phyloP scores from a whole-genome alignment of 1,284 basidiomycete species.

The Malassezia restricta region DNA sequence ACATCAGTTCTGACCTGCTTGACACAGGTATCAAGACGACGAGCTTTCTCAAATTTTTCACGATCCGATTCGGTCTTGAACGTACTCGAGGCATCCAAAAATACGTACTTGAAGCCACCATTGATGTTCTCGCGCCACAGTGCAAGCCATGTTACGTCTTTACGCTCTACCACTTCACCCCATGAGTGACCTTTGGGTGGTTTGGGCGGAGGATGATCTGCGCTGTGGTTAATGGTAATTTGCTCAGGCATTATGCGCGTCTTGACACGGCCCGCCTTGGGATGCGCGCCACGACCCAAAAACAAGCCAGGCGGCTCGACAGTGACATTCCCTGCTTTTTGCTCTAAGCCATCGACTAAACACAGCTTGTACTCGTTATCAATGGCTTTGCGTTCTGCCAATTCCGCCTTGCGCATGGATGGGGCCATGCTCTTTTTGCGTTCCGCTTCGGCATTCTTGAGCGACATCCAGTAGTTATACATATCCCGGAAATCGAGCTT shows the following conservation, averaged over 20 bases:
- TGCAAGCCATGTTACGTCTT: conserved; percentile 44
- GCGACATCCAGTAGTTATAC: conserved; percentile 63
- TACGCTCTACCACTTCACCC: conserved; percentile 40
- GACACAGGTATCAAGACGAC: conserved; percentile 37
- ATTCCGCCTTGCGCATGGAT: conserved; percentile 50
- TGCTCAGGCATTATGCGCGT: conserved; percentile 50
- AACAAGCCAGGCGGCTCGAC: conserved; percentile 96
- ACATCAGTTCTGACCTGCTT: conserved; percentile 35
- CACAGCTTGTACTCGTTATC: conserved; percentile 78
- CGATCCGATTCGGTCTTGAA: conserved; percentile 45
- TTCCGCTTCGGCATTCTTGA: conserved; percentile 66
- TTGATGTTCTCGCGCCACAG: conserved; percentile 46
- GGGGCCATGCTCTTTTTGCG: conserved; percentile 75
- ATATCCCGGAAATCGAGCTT: conserved; percentile 90
- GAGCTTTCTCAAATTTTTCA: conserved; percentile 45
- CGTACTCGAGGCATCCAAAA: conserved; percentile 38
- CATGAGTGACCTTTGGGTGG: conserved; percentile 41
- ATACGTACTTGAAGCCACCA: conserved; percentile 43
- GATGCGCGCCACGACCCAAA: conserved; percentile 93
- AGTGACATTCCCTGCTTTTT: conserved; percentile 95
- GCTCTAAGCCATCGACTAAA: conserved; percentile 81
- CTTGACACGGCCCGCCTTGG: conserved; percentile 91
- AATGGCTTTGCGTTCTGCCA: conserved; percentile 72
- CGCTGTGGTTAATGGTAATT: conserved; percentile 46
- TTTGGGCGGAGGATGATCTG: conserved; percentile 31